These are phyloP conservation scores for Avena insularis DNA, from an alignment of 176 grass and related monocot genomes.

Conservation along the genomic window DNA sequence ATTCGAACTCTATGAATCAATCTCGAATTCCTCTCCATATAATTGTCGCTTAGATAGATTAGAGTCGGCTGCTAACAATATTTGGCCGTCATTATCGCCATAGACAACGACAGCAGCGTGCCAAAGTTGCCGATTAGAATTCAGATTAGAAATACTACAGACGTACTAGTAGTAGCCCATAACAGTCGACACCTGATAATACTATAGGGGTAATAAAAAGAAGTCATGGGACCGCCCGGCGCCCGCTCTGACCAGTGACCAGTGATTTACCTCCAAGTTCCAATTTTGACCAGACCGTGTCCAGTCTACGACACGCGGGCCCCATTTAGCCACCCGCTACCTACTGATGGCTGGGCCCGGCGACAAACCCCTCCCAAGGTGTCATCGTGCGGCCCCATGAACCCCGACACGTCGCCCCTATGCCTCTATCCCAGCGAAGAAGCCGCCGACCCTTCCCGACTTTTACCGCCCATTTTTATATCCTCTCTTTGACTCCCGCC, in stretches of 20 bases:
- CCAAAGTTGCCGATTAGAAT: not conserved
- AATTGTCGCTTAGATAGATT: too few species aligned
- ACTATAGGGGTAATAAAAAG: not conserved
- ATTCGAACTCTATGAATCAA: too few species aligned
- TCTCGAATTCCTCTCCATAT: too few species aligned
- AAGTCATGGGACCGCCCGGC: not conserved
- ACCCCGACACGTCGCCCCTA: constrained; percentile 14
- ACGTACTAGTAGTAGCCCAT: not conserved
- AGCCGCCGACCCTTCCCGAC: constrained; percentile 17
- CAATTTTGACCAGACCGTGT: constrained; percentile 12
- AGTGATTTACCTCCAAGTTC: not conserved
- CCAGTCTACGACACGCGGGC: not conserved
- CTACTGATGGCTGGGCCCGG: not conserved
- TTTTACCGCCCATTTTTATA: not conserved
- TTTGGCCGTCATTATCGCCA: not conserved
- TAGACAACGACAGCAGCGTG: too few species aligned
- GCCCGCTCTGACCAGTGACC: constrained; percentile 8
- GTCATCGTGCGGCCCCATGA: not conserved
- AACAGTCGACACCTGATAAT: not conserved
- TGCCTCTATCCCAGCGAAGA: not conserved
- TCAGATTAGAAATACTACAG: too few species aligned
- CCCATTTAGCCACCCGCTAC: rapidly evolving
- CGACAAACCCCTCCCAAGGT: not conserved
- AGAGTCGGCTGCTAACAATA: too few species aligned
- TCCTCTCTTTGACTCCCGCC: not conserved